These are phyloP conservation scores for Moesziomyces parantarcticus DNA, from an alignment of 1,284 basidiomycete species.

Conservation along the genomic window DNA sequence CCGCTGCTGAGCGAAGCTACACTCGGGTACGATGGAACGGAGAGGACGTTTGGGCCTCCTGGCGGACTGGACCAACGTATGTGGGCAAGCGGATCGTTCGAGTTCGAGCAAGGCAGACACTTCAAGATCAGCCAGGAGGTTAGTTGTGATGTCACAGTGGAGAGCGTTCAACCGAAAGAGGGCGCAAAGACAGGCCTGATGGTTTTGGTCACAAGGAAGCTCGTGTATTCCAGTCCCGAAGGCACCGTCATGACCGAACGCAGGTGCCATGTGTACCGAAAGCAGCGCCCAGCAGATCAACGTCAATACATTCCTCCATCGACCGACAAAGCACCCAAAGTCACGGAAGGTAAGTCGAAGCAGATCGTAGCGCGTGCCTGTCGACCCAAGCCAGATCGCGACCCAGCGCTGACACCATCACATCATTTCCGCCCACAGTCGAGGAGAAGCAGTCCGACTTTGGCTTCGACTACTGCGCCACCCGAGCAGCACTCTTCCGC, in stretches of 20 bases:
- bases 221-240: conserved; percentile 14
- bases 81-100: conserved; percentile 49
- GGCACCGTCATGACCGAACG: conserved; percentile 32
- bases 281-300: conserved; percentile 23
- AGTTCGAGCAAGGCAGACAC: conserved; percentile 19
- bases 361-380: neutral
- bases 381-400: neutral
- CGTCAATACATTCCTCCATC: conserved; percentile 18
- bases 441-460: conserved; percentile 39
- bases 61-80: conserved; percentile 45
- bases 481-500: conserved; percentile 56
- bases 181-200: conserved; percentile 42
- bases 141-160: conserved; percentile 21
- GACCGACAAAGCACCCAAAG: conserved; percentile 7
- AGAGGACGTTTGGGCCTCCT: conserved; percentile 38
- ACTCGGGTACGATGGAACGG: conserved; percentile 27
- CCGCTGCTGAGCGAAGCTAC: conserved; percentile 34
- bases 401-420: neutral
- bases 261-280: conserved; percentile 38
- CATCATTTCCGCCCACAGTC: conserved; percentile 4
- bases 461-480: conserved; percentile 44
- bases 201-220: conserved; percentile 38
- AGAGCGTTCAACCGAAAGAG: conserved; percentile 31
- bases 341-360: conserved; percentile 13
- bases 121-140: conserved; percentile 31